Conservation (phyloP, 2,329 filamentous ascomycete species). For the Curvularia sp. region DNA sequence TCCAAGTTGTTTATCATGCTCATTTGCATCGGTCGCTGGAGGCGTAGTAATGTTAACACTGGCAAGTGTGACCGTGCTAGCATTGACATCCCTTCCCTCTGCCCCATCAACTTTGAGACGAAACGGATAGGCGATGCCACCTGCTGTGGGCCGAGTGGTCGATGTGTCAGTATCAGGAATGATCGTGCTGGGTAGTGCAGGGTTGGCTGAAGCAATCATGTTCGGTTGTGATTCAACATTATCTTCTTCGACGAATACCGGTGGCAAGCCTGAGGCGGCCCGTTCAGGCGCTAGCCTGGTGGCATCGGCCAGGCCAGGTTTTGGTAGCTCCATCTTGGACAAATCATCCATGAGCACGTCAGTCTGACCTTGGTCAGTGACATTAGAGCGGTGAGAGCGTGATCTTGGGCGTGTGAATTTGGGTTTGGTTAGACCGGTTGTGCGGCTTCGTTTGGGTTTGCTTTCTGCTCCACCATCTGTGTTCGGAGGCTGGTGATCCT, state of each 20-base stretch:
- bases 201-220: constrained; percentile 34
- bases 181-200: constrained; percentile 45
- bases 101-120: constrained; percentile 63
- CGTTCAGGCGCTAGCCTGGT: constrained; percentile 41
- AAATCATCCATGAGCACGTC: constrained; percentile 30
- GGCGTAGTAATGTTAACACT: constrained; percentile 43
- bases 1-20: constrained; percentile 19
- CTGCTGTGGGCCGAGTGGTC: constrained; percentile 70
- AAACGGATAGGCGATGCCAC: constrained; percentile 76
- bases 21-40: constrained; percentile 27
- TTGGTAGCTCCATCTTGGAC: constrained; percentile 28
- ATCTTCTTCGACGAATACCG: constrained; percentile 16
- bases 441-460: constrained; percentile 19
- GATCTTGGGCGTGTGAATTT: constrained; percentile 31
- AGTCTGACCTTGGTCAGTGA: constrained; percentile 46
- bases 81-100: constrained; percentile 60
- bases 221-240: constrained; percentile 10
- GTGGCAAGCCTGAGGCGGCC: constrained; percentile 31
- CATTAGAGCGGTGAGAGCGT: constrained; percentile 38
- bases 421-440: constrained; percentile 12
- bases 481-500: constrained; percentile 10
- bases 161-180: constrained; percentile 57
- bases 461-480: constrained; percentile 48
- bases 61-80: constrained; percentile 72
- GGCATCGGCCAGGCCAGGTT: constrained; percentile 37